These are phyloP conservation scores for Eragrostis nindensis DNA, from an alignment of 176 grass and related monocot species.

Conservation along the genomic window DNA sequence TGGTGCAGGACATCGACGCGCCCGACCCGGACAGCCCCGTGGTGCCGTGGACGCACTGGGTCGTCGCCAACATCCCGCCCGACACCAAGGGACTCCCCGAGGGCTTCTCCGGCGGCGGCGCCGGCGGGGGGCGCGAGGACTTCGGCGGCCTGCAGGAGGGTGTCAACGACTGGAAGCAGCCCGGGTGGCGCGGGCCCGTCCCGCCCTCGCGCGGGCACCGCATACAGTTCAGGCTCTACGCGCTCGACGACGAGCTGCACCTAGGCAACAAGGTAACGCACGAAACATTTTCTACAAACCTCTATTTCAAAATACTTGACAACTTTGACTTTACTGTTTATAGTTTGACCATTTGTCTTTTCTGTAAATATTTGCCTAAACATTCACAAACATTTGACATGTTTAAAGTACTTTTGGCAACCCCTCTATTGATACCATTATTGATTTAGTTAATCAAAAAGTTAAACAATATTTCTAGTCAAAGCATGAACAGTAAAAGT, in stretches of 20 bases:
- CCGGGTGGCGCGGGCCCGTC: slow-evolving; percentile 73
- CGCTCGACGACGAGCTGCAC: slow-evolving; percentile 71
- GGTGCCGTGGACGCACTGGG: slow-evolving; percentile 95
- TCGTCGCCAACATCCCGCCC: slow-evolving; percentile 78
- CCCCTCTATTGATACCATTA: no score
- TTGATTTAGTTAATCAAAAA: no score
- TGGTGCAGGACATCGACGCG: slow-evolving; percentile 75
- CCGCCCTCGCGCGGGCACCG: slow-evolving; percentile 54
- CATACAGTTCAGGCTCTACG: slow-evolving; percentile 76
- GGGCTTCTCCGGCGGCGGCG: slow-evolving; percentile 58
- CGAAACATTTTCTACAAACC: background rate
- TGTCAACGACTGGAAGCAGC: slow-evolving; percentile 87
- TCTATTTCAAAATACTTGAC: no score
- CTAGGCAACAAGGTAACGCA: slow-evolving; percentile 72
- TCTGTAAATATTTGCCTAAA: no score
- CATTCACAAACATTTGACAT: no score
- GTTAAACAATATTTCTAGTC: no score
- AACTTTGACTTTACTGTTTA: no score
- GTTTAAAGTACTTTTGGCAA: no score
- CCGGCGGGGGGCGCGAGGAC: slow-evolving; percentile 4
- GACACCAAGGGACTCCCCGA: slow-evolving; percentile 64
- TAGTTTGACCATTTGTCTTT: no score
- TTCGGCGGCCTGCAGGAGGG: slow-evolving; percentile 68
- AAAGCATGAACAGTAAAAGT: no score
- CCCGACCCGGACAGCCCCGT: slow-evolving; percentile 38